Evolutionary conservation across 768 basidiomycete species (phyloP).

Genomic region (Hemileccinum impolitum): DNA sequence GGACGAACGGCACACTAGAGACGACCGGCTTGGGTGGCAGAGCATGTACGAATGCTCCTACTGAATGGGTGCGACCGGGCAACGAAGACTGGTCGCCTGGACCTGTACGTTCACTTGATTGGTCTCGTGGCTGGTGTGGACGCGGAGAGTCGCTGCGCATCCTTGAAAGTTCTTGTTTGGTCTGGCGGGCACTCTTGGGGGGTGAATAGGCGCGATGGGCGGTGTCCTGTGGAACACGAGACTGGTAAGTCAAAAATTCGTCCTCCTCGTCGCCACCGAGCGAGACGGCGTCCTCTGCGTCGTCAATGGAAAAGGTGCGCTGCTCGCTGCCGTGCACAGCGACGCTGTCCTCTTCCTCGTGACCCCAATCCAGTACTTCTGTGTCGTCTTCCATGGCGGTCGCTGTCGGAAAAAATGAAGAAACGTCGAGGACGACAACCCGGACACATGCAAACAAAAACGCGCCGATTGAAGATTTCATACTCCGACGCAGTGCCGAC

Average conservation of each 20-base stretch:
- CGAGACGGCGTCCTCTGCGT: conserved; percentile 63
- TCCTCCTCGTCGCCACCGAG: conserved; percentile 73
- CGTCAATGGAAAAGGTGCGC: conserved; percentile 32
- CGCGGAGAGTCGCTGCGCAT: conserved; percentile 2
- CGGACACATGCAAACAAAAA: not conserved
- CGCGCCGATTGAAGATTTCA: conserved; percentile 16
- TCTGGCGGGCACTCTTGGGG: conserved; percentile 12
- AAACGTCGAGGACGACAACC: conserved; percentile 11
- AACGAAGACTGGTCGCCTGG: conserved; percentile 16
- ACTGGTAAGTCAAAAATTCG: conserved; percentile 47
- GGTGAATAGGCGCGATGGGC: conserved; percentile 13
- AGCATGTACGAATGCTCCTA: conserved; percentile 55
- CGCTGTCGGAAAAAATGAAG: no score
- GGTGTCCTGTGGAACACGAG: conserved; percentile 31
- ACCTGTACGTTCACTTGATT: conserved; percentile 11
- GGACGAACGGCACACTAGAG: conserved; percentile 47
- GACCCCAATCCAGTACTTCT: conserved; percentile 71
- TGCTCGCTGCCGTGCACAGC: conserved; percentile 42
- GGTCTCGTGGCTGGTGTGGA: conserved; percentile 8
- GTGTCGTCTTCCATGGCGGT: conserved; percentile 60
- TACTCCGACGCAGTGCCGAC: conserved; percentile 21
- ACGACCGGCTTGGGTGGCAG: conserved; percentile 65
- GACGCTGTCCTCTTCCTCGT: conserved; percentile 44
- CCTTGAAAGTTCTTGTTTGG: conserved; percentile 13
- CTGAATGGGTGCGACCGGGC: conserved; percentile 22